Percentiles rank a stretch among this genome's conserved stretches.
Evolutionary conservation across 106 monocot genomes (phyloP).

Genomic region (Triglochin maritima): DNA sequence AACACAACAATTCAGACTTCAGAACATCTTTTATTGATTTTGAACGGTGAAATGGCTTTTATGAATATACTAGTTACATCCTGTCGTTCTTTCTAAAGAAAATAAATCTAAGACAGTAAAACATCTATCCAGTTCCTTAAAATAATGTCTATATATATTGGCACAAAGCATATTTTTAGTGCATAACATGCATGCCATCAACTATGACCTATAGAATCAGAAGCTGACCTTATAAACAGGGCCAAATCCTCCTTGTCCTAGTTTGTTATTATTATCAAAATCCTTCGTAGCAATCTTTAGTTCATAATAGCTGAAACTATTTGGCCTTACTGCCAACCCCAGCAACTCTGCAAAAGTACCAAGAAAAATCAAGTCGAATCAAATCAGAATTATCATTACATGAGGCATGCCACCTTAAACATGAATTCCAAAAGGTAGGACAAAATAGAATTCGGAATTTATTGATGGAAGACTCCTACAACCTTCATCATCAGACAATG

Average conservation of each 20-base stretch:
- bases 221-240: constrained; percentile 20
- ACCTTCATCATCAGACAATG: constrained; percentile 15
- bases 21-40: too few species aligned
- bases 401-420: neutral
- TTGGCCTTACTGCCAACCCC: constrained; percentile 1
- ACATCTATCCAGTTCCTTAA: too few species aligned
- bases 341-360: constrained; percentile 5
- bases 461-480: constrained; percentile 2
- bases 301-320: constrained; percentile 16
- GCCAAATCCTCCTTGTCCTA: constrained; percentile 25
- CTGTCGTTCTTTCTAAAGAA: too few species aligned
- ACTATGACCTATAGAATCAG: neutral
- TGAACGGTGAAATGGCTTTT: too few species aligned
- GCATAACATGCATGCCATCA: too few species aligned
- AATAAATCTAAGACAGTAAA: too few species aligned
- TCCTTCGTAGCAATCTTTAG: constrained; percentile 12
- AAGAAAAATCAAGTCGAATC: neutral
- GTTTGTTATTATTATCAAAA: constrained; percentile 1
- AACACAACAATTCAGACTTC: too few species aligned
- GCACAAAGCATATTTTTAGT: too few species aligned
- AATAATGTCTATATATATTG: too few species aligned
- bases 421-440: neutral
- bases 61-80: too few species aligned
- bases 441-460: neutral
- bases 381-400: neutral